phyloP scores from a whole-genome alignment of 2,329 filamentous ascomycete genomes.

The Drechslerella coelobrocha region DNA sequence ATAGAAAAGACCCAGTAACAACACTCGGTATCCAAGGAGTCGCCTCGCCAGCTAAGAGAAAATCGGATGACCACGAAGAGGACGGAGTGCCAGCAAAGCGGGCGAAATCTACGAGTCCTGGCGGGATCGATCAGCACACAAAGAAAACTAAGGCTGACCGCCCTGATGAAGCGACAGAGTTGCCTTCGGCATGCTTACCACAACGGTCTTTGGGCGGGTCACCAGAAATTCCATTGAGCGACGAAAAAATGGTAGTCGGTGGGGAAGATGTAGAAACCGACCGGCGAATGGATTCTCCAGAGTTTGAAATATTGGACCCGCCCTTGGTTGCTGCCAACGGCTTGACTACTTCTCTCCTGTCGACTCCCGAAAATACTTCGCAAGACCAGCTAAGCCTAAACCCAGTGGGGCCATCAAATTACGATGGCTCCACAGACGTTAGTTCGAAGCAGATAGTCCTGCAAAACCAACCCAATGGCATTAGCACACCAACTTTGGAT shows the following conservation, averaged over 20 bases:
- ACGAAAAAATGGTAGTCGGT: conserved; percentile 5
- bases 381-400: not conserved
- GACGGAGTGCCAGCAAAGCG: conserved; percentile 21
- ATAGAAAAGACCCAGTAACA: not conserved
- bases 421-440: not conserved
- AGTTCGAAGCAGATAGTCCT: not conserved
- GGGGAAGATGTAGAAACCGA: not conserved
- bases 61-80: conserved; percentile 20
- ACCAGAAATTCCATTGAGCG: conserved; percentile 18
- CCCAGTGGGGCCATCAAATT: not conserved
- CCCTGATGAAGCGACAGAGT: not conserved
- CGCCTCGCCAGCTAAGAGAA: conserved; percentile 32
- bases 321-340: conserved; percentile 30
- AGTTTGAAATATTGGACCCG: not conserved
- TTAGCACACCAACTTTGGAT: conserved; percentile 18
- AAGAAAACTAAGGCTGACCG: conserved; percentile 21
- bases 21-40: not conserved
- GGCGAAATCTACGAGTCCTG: conserved; percentile 29
- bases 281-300: not conserved
- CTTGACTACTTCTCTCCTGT: not conserved
- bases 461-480: not conserved
- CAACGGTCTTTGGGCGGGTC: conserved; percentile 12
- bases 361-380: not conserved
- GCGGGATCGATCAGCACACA: not conserved
- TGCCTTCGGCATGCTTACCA: not conserved